A percentile compares a stretch with the other conserved stretches of the same genome.
phyloP scores from a whole-genome alignment of 2,329 filamentous ascomycete species.

The Trichoderma koningii region DNA sequence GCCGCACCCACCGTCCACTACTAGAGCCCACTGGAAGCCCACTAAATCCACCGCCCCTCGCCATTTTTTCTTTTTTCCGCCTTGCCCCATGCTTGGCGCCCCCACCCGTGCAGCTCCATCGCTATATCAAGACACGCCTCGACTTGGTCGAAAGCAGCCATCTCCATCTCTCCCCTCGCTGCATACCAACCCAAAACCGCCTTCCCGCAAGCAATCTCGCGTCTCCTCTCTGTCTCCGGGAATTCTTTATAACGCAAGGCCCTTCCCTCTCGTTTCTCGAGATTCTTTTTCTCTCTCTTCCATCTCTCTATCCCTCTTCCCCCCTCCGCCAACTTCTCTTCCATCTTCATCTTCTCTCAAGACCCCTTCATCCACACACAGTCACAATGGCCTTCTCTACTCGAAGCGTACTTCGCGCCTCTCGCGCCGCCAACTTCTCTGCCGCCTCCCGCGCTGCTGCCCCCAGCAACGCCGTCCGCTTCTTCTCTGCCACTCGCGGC shows the following conservation, averaged over 20 bases:
- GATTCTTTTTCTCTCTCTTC: background rate
- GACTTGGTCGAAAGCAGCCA: slow-evolving; percentile 23
- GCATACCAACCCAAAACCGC: slow-evolving; percentile 21
- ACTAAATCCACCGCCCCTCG: slow-evolving; percentile 13
- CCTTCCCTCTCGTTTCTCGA: slow-evolving; percentile 7
- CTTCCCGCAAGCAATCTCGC: slow-evolving; percentile 23
- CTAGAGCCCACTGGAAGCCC: background rate
- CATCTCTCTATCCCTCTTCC: background rate
- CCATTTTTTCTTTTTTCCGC: slow-evolving; percentile 22
- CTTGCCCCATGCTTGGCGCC: slow-evolving; percentile 16
- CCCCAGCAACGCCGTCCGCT: slow-evolving; percentile 35
- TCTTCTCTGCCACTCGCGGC: slow-evolving; percentile 40
- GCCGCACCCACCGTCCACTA: slow-evolving; percentile 5
- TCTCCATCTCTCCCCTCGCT: slow-evolving; percentile 15
- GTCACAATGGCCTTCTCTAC: slow-evolving; percentile 42
- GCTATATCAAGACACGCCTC: slow-evolving; percentile 28
- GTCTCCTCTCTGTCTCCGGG: slow-evolving; percentile 7
- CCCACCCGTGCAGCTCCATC: slow-evolving; percentile 24
- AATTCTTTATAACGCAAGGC: slow-evolving; percentile 3
- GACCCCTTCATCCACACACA: slow-evolving; percentile 14
- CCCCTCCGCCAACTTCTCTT: slow-evolving; percentile 3
- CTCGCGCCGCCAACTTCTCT: slow-evolving; percentile 38
- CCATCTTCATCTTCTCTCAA: background rate
- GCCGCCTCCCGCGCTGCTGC: slow-evolving; percentile 35
- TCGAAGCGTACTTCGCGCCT: slow-evolving; percentile 41